Evolutionary conservation across 2,329 filamentous ascomycete genomes (phyloP), one percentile per base, ranked within the genome.

Genomic region (Aspergillus sp.): DNA sequence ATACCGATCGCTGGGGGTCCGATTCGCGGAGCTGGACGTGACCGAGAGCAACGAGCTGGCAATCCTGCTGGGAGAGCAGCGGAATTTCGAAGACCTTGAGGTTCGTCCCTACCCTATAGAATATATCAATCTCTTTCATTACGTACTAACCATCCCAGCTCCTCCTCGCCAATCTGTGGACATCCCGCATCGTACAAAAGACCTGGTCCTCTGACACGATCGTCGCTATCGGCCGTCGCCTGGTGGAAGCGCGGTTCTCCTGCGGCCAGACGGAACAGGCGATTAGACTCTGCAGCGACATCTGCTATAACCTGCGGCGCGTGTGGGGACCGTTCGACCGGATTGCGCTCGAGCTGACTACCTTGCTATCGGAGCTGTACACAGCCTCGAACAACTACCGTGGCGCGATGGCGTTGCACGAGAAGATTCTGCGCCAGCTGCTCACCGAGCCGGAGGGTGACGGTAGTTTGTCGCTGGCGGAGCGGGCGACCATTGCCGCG

Each of bases 161-260:
- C n/a, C 46, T 49, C n/a, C 35, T 49, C 6, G 19, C 13, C 46
- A 16, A 49, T 9, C 22, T 49, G 9, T 49, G 46, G 46, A 40
- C 46, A 5, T 49, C 46, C 10, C 46, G 46, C 3, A 19, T 49
- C n/a, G 46, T 49, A n/a, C 46, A 49, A 32, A 49, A 42, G 14
- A 49, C 46, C 24, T 49, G 46, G 46, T 49, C 46, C 13, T 49
- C 46, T 3, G 46, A 49, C 30, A 49, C 46, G n/a, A 49, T 49
- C 7, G 40, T 49, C 16, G 16, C 40, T n/a, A 38, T 49, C 17
- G 46, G 46, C 17, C 46, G 46, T 22, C 46, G 46, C 4, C 36
- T 49, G 4, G 46, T 49, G 20, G 46, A 49, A 13, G 46, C 36
- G 14, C 46, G 46, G n/a, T 49, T 49, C 24, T 49, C 46, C 13